Evolutionary conservation across 306 rosid species (phyloP).

Genomic region (Lathyrus oleraceus): DNA sequence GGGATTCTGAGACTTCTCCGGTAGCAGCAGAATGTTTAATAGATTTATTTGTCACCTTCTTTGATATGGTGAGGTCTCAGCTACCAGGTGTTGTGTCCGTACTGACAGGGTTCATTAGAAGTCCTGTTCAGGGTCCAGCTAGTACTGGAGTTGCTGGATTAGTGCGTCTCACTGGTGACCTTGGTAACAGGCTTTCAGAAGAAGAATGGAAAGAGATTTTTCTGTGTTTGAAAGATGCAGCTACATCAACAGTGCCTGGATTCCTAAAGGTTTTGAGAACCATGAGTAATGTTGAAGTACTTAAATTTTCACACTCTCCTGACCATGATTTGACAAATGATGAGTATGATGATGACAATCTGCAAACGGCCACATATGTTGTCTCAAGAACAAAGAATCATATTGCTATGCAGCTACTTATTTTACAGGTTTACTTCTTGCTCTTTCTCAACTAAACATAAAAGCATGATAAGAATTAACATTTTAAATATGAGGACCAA

Average conservation of each 20-base stretch:
- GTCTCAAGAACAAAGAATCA: conserved; percentile 85
- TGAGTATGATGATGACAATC: conserved; percentile 80
- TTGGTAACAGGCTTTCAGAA: conserved; percentile 73
- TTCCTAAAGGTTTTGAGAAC: conserved; percentile 79
- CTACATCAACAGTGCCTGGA: conserved; percentile 75
- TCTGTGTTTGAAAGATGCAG: conserved; percentile 74
- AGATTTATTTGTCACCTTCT: conserved; percentile 74
- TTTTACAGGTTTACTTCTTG: conserved; percentile 70
- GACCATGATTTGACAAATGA: conserved; percentile 70
- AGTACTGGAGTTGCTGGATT: conserved; percentile 88
- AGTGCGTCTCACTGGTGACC: conserved; percentile 71
- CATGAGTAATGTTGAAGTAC: conserved; percentile 61
- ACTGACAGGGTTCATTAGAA: conserved; percentile 71
- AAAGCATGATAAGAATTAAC: conserved; percentile 3
- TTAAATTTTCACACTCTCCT: conserved; percentile 55
- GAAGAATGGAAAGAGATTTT: conserved; percentile 83
- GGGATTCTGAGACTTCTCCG: conserved; percentile 89
- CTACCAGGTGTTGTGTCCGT: conserved; percentile 73
- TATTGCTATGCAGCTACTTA: conserved; percentile 85
- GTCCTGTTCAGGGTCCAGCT: conserved; percentile 89
- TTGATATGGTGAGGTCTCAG: conserved; percentile 71
- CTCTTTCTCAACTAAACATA: conserved; percentile 24
- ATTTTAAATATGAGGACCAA: conserved; percentile 11
- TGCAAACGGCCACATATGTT: conserved; percentile 79
- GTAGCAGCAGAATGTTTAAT: conserved; percentile 86